phyloP scores from a whole-genome alignment of 176 grass and related monocot genomes.

The Cenchrus fungigraminus region DNA sequence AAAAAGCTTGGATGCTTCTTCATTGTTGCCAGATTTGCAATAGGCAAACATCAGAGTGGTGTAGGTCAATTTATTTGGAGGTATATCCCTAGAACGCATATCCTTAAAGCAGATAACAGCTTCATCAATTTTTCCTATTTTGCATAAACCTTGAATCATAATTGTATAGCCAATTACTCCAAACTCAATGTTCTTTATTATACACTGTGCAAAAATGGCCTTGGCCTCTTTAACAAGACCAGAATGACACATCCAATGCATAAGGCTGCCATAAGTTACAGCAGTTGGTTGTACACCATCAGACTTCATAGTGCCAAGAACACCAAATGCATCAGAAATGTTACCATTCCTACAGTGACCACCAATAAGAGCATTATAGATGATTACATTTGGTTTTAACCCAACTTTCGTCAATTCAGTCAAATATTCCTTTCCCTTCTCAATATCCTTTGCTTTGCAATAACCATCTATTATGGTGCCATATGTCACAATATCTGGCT shows the following conservation, averaged over 20 bases:
- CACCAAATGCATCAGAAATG: conserved; percentile 69
- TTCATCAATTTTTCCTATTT: conserved; percentile 82
- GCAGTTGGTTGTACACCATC: conserved; percentile 64
- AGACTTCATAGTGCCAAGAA: conserved; percentile 76
- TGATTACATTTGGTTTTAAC: conserved; percentile 70
- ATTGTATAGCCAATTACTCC: conserved; percentile 82
- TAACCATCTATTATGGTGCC: conserved; percentile 80
- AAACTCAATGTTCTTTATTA: conserved; percentile 48
- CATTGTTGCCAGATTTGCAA: conserved; percentile 67
- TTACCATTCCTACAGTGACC: conserved; percentile 73
- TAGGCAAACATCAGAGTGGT: conserved; percentile 81
- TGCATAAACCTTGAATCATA: conserved; percentile 77
- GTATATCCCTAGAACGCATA: conserved; percentile 63
- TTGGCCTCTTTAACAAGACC: conserved; percentile 79
- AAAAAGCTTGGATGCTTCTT: conserved; percentile 72
- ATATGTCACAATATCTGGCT: conserved; percentile 78
- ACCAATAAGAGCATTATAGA: conserved; percentile 89
- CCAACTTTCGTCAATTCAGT: conserved; percentile 59
- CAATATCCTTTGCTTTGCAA: conserved; percentile 80
- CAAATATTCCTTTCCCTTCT: conserved; percentile 72
- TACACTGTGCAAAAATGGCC: conserved; percentile 58
- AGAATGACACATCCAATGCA: conserved; percentile 81
- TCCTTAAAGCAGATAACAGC: conserved; percentile 67
- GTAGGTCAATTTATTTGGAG: conserved; percentile 86
- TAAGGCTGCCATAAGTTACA: conserved; percentile 69